Evolutionary conservation across 2,329 filamentous ascomycete genomes (phyloP), one percentile per base, ranked within the genome.

Genomic region (Arthroderma sp.): DNA sequence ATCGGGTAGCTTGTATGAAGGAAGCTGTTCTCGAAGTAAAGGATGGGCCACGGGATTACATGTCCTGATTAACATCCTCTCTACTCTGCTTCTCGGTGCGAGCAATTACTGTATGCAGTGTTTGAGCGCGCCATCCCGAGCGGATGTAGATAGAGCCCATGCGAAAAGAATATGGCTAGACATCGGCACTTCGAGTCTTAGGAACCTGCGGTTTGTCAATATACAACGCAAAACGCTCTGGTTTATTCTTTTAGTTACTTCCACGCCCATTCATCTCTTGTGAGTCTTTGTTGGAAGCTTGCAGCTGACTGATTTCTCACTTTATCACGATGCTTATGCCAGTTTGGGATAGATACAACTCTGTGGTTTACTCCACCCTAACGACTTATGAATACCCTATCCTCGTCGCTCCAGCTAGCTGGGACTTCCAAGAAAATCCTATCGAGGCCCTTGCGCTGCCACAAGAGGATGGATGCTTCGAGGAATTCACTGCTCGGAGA

Each of bases 21-120:
- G 38, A 28, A 11, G 31, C 27, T 40, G 38, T 7, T 28, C 29
- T 29, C 27, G 15, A 30, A 11, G 29, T 2, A 28, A 40, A 8
- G 9, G 28, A 28, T 30, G 29, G 38, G 31, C 11, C 10, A 29
- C 31, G 29, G 38, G 27, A 47, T 38, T 59, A 6, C 61, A 64
- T 48, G 22, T 63, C 3, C 37, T 52, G 1, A 63, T 66, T 44
- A 66, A 65, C 38, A 45, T 58, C 6, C 41, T 65, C 5, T 57
- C 56, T 28, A 63, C 59, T 1, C 27, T 56, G 2, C 47, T 64
- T 0, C 51, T 65, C 1, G 52, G 51, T 5, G 56, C 57, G 0
- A 59, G 56, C 29, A 65, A 63, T 42, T 61, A 61, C 49, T 55
- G 51, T 43, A 63, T 64, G 60, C 62, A 65, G 49, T 57, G 51